Percentiles rank a stretch among this genome's conserved stretches.
Conservation (phyloP, 139 green algal genomes). For the Chlamydomonas sp. region DNA sequence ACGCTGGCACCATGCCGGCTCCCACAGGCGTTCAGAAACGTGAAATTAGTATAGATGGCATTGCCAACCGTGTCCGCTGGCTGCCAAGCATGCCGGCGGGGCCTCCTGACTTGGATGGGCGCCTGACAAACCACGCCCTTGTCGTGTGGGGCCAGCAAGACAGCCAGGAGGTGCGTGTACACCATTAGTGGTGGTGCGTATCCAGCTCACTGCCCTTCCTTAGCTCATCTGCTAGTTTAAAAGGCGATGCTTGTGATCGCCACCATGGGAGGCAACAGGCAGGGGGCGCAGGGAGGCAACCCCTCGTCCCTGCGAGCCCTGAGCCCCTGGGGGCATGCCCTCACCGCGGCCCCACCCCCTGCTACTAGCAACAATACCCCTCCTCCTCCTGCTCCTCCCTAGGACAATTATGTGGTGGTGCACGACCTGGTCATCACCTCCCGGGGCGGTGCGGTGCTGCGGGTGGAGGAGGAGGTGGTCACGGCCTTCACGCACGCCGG, state of each 20-base stretch:
- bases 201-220: not conserved
- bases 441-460: not conserved
- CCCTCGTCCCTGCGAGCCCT: too few relatives aligned
- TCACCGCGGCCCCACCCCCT: not conserved
- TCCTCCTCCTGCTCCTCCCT: not conserved
- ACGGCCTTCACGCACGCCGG: not conserved
- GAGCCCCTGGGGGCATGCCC: too few relatives aligned
- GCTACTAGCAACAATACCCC: not conserved
- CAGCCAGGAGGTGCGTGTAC: slow-evolving; percentile 9
- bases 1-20: not conserved
- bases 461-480: slow-evolving; percentile 12
- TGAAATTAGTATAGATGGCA: slow-evolving; percentile 27
- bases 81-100: slow-evolving; percentile 10
- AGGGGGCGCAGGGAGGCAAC: too few relatives aligned
- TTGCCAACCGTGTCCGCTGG: slow-evolving; percentile 12
- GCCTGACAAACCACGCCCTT: slow-evolving; percentile 15
- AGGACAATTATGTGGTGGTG: slow-evolving; percentile 23
- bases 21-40: not conserved
- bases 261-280: not conserved
- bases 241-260: not conserved
- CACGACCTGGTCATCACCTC: slow-evolving; percentile 6
- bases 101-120: slow-evolving; percentile 28
- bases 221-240: not conserved
- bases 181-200: not conserved
- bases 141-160: slow-evolving; percentile 16